These are phyloP conservation scores for Fusarium sp. DNA, from an alignment of 2,329 filamentous ascomycete genomes.

Conservation along the genomic window DNA sequence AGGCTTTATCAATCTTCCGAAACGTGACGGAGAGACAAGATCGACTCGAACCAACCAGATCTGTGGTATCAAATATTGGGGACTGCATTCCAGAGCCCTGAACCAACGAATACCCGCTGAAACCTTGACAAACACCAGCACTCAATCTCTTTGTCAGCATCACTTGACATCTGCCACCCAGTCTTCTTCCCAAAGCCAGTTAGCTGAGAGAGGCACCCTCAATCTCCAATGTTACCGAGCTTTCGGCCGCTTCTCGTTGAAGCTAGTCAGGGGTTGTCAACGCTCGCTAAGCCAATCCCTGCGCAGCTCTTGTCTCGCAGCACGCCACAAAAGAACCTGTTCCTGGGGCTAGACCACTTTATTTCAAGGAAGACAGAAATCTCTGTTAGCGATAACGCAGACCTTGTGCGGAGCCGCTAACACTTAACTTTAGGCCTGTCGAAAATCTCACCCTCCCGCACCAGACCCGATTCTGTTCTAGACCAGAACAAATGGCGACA, in stretches of 20 bases:
- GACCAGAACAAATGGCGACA: constrained; percentile 11
- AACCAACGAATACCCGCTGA: background rate
- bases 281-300: constrained; percentile 4
- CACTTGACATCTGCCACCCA: background rate
- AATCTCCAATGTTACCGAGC: constrained; percentile 1
- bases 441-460: background rate
- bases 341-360: constrained; percentile 5
- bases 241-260: constrained; percentile 24
- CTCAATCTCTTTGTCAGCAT: background rate
- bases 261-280: constrained; percentile 23
- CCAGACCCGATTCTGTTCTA: constrained; percentile 24
- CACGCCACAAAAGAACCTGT: constrained; percentile 30
- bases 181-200: constrained; percentile 3
- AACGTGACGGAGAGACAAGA: background rate
- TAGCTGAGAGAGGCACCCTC: background rate
- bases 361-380: background rate
- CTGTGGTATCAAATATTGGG: background rate
- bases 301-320: constrained; percentile 10
- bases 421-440: accelerated
- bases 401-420: background rate
- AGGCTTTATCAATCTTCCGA: background rate
- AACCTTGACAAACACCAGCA: background rate
- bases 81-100: background rate
- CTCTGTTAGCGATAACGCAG: background rate
- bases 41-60: background rate